Evolutionary conservation across 208 protist species (phyloP).

Genomic region (Trichomonas gallinae): DNA sequence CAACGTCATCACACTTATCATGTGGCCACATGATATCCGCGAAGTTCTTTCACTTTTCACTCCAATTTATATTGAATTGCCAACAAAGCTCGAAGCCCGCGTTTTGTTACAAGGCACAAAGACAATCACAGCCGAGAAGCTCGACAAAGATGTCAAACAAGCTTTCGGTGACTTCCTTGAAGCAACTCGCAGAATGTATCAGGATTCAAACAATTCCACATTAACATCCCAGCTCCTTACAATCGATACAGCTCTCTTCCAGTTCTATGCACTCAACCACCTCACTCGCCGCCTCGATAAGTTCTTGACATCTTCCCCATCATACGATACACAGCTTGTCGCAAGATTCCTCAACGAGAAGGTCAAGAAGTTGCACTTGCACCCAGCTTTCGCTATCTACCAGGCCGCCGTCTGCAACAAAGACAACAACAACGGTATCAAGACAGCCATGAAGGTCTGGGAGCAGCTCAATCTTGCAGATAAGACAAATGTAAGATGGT

Average conservation of each 20-base stretch:
- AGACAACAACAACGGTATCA: neutral
- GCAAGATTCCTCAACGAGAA: neutral
- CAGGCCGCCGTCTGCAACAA: neutral
- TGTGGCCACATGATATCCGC: neutral
- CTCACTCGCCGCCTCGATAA: neutral
- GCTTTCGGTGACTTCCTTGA: neutral
- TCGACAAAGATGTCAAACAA: neutral
- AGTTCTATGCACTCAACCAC: neutral
- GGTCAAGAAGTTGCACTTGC: neutral
- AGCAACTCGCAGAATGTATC: neutral
- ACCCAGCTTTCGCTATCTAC: constrained; percentile 6
- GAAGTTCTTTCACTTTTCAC: neutral
- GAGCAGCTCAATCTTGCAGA: neutral
- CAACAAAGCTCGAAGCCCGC: neutral
- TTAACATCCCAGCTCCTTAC: neutral
- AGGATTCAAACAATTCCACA: neutral
- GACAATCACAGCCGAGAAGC: neutral
- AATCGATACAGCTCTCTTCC: neutral
- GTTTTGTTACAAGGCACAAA: neutral
- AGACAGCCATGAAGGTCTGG: neutral
- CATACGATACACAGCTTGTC: neutral
- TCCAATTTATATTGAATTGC: neutral
- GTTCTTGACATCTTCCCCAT: neutral
- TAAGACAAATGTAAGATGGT: neutral
- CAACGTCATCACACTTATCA: neutral